Base-by-base conservation (phyloP, 768 basidiomycete genomes). In the Lanmaoa rubissima region DNA sequence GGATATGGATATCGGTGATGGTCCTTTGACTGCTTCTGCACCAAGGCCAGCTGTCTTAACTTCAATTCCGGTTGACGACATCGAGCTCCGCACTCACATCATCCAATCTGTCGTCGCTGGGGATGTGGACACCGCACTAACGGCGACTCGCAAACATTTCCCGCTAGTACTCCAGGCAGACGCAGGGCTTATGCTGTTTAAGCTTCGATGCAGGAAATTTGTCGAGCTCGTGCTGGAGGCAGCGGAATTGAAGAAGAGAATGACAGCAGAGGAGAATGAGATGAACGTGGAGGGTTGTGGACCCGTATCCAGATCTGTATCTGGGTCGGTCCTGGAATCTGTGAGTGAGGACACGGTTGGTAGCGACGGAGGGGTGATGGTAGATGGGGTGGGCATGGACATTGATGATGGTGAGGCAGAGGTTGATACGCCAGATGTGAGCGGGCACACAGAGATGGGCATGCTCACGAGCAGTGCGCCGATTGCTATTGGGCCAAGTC, bases 131-230 rank as follows among this genome's bases (percentile, higher is more conserved):
- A 73, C 75, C 6, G 90, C 89, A 26, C 74, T 94, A 31, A 65
- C 74, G 7, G 78, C 84, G 53, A 81, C 84, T 8, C 73, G 74
- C 58, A 72, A 67, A 50, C 77, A 86, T 55, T 85, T 86, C 66
- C 86, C 90, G 0, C 64, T 72, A 4, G 90, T 87, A 7, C 75
- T 94, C 24, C 81, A 80, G 55, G 81, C 81, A 28, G 86, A 91
- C 52, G 79, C 81, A 39, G 86, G 86, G 10, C 74, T 90, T 16
- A 80, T 94, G 73, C 72, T 82, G n/a, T 90, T 94, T 77, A 90
- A 89, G 69, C 72, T 95, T 62, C 82, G 87, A 26, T 92, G 91
- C 73, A 81, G 91, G 63, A 90, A 88, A 71, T 92, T 94, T 64
- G 85, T 94, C 44, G 92, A 94, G 70, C 79, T 92, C 31, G 81